Evolutionary conservation across 2,329 filamentous ascomycete species (phyloP).

Genomic region (Stagonosporopsis chrysanthemi): DNA sequence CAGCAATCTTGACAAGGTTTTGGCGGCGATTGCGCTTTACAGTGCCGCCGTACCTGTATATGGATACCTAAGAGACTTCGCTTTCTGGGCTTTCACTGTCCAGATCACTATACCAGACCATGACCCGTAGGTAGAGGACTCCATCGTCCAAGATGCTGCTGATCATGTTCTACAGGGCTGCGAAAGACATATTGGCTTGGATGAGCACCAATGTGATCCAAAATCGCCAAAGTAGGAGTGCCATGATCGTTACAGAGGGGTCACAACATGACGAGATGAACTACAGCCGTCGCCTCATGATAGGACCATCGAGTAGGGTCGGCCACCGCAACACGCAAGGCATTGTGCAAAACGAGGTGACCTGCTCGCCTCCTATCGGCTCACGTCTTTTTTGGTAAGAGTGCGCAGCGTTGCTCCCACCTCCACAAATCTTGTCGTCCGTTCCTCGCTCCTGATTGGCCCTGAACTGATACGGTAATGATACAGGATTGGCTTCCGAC

Average conservation of each 20-base stretch:
- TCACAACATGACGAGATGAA: slow-evolving; percentile 16
- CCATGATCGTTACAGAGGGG: slow-evolving; percentile 32
- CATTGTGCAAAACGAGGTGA: slow-evolving; percentile 2
- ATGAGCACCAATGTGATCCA: slow-evolving; percentile 37
- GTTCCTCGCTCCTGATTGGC: not conserved
- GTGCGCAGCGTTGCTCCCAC: not conserved
- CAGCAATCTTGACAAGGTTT: slow-evolving; percentile 31
- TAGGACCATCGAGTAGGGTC: not conserved
- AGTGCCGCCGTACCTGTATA: slow-evolving; percentile 31
- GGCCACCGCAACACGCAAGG: slow-evolving; percentile 1
- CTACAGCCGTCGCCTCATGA: not conserved
- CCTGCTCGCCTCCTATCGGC: slow-evolving; percentile 17
- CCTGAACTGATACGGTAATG: not conserved
- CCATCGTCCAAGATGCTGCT: not conserved
- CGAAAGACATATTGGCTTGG: slow-evolving; percentile 37
- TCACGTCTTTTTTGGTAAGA: slow-evolving; percentile 37
- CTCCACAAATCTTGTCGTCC: not conserved
- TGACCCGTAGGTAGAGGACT: slow-evolving; percentile 22
- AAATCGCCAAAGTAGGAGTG: slow-evolving; percentile 30
- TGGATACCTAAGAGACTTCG: slow-evolving; percentile 25
- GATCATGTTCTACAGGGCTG: slow-evolving; percentile 14
- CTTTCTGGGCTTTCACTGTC: slow-evolving; percentile 31
- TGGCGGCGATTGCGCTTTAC: slow-evolving; percentile 36
- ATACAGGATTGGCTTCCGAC: slow-evolving; percentile 36
- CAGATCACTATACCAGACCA: slow-evolving; percentile 33